phyloP scores from a whole-genome alignment of 768 basidiomycete species.

The Leccinum variicolor region DNA sequence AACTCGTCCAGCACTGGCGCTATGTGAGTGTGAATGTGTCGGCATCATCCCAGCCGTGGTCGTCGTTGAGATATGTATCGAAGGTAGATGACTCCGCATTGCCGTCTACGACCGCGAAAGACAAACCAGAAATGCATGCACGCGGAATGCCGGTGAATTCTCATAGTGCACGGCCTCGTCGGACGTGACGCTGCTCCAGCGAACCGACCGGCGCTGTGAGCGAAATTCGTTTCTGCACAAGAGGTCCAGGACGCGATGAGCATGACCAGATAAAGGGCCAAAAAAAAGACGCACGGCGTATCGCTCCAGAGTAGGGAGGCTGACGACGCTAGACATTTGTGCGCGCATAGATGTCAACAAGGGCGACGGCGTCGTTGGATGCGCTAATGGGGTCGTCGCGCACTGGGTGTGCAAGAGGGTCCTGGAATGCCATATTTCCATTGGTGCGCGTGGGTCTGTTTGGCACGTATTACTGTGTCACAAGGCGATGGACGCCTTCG shows the following conservation, averaged over 20 bases:
- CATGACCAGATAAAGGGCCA: background rate
- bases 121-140: slow-evolving; percentile 7
- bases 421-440: no score
- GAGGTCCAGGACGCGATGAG: background rate
- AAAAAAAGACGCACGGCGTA: slow-evolving; percentile 39
- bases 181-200: slow-evolving; percentile 23
- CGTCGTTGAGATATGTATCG: slow-evolving; percentile 25
- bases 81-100: slow-evolving; percentile 16
- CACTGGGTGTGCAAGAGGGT: no score
- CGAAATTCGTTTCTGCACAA: slow-evolving; percentile 56
- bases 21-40: background rate
- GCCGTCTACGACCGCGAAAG: slow-evolving; percentile 9
- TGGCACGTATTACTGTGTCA: no score
- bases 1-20: background rate
- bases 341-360: no score
- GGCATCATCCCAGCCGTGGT: background rate
- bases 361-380: no score
- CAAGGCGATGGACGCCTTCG: no score
- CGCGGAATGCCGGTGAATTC: slow-evolving; percentile 10
- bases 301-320: slow-evolving; percentile 41
- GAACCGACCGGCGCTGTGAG: slow-evolving; percentile 32
- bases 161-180: slow-evolving; percentile 28
- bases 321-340: no score
- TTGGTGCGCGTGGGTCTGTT: no score
- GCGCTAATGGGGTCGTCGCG: no score